Evolutionary conservation across 192 early-diverging fungal species (phyloP).

Genomic region (Linnemannia exigua): DNA sequence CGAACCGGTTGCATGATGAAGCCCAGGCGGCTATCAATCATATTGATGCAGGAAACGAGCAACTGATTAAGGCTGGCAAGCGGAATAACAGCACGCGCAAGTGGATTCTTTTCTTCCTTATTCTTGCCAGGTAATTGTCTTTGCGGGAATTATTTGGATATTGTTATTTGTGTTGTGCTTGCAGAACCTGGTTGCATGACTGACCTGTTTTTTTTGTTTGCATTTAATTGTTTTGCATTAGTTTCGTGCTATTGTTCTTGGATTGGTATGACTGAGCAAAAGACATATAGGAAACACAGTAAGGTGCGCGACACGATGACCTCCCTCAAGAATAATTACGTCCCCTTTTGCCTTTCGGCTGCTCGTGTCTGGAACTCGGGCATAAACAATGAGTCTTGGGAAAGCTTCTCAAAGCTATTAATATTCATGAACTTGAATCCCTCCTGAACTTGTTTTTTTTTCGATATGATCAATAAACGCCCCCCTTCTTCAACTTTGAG

Average conservation of each 20-base stretch:
- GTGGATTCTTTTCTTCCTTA: conserved; percentile 79
- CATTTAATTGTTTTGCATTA: conserved; percentile 8
- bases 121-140: conserved; percentile 62
- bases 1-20: conserved; percentile 79
- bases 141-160: not conserved
- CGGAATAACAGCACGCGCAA: conserved; percentile 77
- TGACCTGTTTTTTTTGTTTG: not conserved
- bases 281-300: not conserved
- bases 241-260: too few relatives aligned
- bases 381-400: too few relatives aligned
- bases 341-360: too few relatives aligned
- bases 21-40: conserved; percentile 74
- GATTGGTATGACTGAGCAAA: too few relatives aligned
- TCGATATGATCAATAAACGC: too few relatives aligned
- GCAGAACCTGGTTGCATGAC: too few relatives aligned
- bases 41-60: conserved; percentile 77
- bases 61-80: conserved; percentile 73
- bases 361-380: too few relatives aligned
- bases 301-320: not conserved
- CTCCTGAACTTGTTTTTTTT: too few relatives aligned
- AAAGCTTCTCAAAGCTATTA: too few relatives aligned
- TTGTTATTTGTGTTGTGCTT: not conserved
- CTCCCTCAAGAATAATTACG: too few relatives aligned
- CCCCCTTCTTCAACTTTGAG: too few relatives aligned
- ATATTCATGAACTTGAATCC: too few relatives aligned